Conservation (phyloP, 2,329 filamentous ascomycete species). For the Penicillium vulpinum region DNA sequence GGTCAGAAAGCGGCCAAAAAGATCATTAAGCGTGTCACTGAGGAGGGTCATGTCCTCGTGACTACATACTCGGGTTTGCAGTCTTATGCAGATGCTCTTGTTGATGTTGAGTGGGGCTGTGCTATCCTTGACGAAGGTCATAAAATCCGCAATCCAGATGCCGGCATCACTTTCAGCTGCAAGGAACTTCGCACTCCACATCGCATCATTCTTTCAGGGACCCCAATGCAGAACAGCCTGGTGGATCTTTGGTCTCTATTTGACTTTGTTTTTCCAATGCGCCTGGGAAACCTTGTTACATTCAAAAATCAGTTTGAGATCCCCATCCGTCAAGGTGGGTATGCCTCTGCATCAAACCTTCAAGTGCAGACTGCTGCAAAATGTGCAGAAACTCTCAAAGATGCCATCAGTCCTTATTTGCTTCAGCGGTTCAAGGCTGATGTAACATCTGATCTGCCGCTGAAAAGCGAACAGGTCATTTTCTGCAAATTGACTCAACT, state of each 20-base stretch:
- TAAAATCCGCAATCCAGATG: conserved; percentile 96
- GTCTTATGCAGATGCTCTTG: conserved; percentile 79
- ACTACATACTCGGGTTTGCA: conserved; percentile 97
- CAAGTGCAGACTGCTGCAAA: conserved; percentile 93
- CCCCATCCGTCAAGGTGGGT: conserved; percentile 88
- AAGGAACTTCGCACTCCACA: conserved; percentile 91
- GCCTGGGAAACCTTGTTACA: conserved; percentile 83
- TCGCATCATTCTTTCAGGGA: conserved; percentile 89
- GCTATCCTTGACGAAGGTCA: conserved; percentile 95
- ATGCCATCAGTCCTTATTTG: conserved; percentile 89
- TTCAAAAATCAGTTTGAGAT: conserved; percentile 92
- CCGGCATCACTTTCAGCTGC: conserved; percentile 89
- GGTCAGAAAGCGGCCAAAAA: conserved; percentile 70
- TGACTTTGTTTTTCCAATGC: conserved; percentile 97
- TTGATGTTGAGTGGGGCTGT: conserved; percentile 86
- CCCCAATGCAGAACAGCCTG: conserved; percentile 96
- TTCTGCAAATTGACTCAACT: conserved; percentile 87
- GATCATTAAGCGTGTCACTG: conserved; percentile 78
- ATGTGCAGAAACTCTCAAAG: conserved; percentile 90
- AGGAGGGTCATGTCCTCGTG: conserved; percentile 86
- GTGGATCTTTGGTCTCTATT: conserved; percentile 96
- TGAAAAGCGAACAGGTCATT: conserved; percentile 93
- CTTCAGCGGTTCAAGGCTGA: conserved; percentile 91
- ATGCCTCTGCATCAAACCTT: conserved; percentile 90
- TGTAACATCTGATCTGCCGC: conserved; percentile 87